Percentiles rank a stretch among this genome's conserved stretches.
Conservation (phyloP, 768 basidiomycete genomes). For the Termitomyces sp. region DNA sequence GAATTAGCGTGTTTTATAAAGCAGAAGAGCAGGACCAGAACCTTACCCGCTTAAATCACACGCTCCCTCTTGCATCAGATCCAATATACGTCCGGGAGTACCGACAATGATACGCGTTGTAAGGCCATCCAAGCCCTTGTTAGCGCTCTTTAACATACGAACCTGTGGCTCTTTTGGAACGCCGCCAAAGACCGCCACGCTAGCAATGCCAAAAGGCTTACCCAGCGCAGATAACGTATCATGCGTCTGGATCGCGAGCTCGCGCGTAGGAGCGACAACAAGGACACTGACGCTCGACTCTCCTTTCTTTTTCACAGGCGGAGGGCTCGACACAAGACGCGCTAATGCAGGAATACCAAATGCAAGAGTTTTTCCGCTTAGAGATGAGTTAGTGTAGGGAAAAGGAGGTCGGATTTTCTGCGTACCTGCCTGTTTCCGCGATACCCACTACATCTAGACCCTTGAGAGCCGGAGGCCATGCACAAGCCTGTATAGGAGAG, state of each 20-base stretch:
- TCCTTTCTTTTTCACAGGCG: slow-evolving; percentile 21
- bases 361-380: slow-evolving; percentile 90
- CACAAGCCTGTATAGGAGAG: slow-evolving; percentile 92
- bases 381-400: slow-evolving; percentile 7
- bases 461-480: slow-evolving; percentile 84
- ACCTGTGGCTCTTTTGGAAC: slow-evolving; percentile 85
- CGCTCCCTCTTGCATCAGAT: slow-evolving; percentile 82
- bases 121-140: slow-evolving; percentile 41
- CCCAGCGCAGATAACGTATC: slow-evolving; percentile 74
- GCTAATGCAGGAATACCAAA: slow-evolving; percentile 91
- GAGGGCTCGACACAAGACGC: slow-evolving; percentile 43
- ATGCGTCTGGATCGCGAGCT: slow-evolving; percentile 94
- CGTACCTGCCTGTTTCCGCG: slow-evolving; percentile 88
- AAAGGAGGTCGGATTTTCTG: background rate
- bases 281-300: slow-evolving; percentile 52
- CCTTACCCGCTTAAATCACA: slow-evolving; percentile 77
- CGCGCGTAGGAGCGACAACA: slow-evolving; percentile 91
- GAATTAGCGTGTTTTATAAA: slow-evolving; percentile 1
- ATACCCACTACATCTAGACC: slow-evolving; percentile 92
- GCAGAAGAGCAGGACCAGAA: slow-evolving; percentile 11
- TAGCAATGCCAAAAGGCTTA: slow-evolving; percentile 65
- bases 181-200: slow-evolving; percentile 93
- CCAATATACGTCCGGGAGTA: slow-evolving; percentile 90
- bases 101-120: slow-evolving; percentile 82
- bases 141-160: slow-evolving; percentile 52